These are phyloP conservation scores for Fusarium austroafricanum DNA, from an alignment of 2,329 filamentous ascomycete genomes.

Conservation along the genomic window DNA sequence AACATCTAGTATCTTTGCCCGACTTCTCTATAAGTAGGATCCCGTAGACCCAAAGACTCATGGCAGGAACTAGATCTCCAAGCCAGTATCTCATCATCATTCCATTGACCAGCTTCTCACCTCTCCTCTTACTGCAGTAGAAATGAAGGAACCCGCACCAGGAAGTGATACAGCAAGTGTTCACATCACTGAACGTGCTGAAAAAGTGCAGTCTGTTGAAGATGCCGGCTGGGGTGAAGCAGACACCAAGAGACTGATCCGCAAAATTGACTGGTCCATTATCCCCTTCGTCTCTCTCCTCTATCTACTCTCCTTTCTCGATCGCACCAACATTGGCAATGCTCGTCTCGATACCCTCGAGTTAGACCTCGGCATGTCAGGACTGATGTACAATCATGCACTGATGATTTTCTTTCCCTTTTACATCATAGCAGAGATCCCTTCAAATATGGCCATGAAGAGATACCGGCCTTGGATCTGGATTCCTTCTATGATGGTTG, in stretches of 20 bases:
- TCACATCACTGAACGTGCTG: no score
- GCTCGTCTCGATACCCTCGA: conserved; percentile 5
- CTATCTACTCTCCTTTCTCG: conserved; percentile 8
- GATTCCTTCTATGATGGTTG: conserved; percentile 61
- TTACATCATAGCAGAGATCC: conserved; percentile 62
- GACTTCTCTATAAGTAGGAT: no score
- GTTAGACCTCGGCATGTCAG: conserved; percentile 1
- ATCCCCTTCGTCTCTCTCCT: conserved; percentile 4
- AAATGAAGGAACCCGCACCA: no score
- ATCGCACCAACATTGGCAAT: conserved; percentile 12
- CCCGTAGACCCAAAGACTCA: no score
- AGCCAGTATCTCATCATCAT: no score
- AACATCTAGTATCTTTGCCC: no score
- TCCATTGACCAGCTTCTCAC: no score
- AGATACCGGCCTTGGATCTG: conserved; percentile 59
- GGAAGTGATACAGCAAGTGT: no score
- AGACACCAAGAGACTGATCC: conserved; percentile 1
- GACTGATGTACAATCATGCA: conserved; percentile 8
- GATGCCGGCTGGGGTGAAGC: no score
- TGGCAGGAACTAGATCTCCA: no score
- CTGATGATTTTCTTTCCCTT: conserved; percentile 58
- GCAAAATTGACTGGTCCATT: conserved; percentile 11
- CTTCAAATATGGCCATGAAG: conserved; percentile 65
- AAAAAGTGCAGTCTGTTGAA: no score
- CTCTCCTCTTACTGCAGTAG: no score